phyloP scores from a whole-genome alignment of 2,329 filamentous ascomycete genomes.

The Camillea tinctor region DNA sequence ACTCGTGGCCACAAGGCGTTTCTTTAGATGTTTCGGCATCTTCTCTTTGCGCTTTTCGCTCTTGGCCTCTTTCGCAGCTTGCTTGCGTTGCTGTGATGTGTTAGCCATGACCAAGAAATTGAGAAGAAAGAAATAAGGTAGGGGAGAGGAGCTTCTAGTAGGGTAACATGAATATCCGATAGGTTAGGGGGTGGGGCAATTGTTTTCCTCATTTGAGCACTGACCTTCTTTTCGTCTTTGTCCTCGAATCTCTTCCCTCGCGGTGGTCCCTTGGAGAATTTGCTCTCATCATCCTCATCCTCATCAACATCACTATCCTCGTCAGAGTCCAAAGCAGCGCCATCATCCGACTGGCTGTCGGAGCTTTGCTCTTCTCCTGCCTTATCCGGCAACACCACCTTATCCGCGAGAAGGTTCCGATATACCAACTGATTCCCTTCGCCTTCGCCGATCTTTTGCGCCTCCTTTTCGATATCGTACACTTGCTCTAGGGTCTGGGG shows the following conservation, averaged over 20 bases:
- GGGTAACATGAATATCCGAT: not conserved
- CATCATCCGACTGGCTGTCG: conserved; percentile 47
- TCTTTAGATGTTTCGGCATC: conserved; percentile 96
- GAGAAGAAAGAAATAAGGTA: not conserved
- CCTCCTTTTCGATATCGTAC: conserved; percentile 92
- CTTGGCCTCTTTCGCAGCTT: conserved; percentile 91
- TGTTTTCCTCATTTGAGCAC: conserved; percentile 14
- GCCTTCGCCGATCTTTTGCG: conserved; percentile 71
- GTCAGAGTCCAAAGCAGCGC: conserved; percentile 44
- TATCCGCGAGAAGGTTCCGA: conserved; percentile 75
- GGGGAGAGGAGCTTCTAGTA: not conserved
- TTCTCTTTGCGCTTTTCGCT: conserved; percentile 90
- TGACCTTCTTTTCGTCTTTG: conserved; percentile 81
- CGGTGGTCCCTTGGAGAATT: conserved; percentile 66
- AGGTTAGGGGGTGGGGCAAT: not conserved
- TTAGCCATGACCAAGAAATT: conserved; percentile 21
- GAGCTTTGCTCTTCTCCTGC: conserved; percentile 37
- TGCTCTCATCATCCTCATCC: conserved; percentile 45
- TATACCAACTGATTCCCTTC: conserved; percentile 80
- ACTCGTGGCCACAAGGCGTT: conserved; percentile 69
- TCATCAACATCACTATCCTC: conserved; percentile 43
- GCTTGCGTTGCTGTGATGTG: conserved; percentile 64
- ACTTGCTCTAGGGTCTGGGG: conserved; percentile 94
- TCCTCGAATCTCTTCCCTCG: conserved; percentile 85
- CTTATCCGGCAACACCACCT: conserved; percentile 47